phyloP scores from a whole-genome alignment of 768 basidiomycete species.

The Neoboletus subvelutipes region DNA sequence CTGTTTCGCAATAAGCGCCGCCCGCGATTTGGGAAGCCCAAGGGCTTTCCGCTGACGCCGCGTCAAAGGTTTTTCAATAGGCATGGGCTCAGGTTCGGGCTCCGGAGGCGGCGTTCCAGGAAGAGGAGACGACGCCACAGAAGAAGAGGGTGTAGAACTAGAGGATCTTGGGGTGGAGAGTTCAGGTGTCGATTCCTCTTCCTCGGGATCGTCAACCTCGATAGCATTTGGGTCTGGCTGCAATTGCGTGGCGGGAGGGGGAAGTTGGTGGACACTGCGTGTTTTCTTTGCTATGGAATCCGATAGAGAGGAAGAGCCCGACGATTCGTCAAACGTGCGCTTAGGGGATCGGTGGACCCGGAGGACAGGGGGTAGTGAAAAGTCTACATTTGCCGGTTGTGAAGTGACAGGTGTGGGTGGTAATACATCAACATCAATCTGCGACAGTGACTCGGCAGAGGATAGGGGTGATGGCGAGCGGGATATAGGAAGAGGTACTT shows the following conservation, averaged over 20 bases:
- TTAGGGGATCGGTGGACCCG: conserved; percentile 53
- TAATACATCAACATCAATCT: conserved; percentile 29
- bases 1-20: conserved; percentile 31
- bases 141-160: conserved; percentile 32
- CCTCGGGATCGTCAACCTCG: conserved; percentile 31
- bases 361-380: conserved; percentile 19
- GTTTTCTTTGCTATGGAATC: conserved; percentile 38
- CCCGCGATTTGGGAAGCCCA: conserved; percentile 58
- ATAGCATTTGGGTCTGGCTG: conserved; percentile 19
- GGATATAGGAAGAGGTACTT: conserved; percentile 40
- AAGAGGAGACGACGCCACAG: conserved; percentile 36
- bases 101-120: conserved; percentile 36
- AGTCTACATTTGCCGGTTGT: conserved; percentile 10
- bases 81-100: conserved; percentile 13
- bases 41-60: conserved; percentile 67
- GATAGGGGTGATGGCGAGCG: conserved; percentile 38
- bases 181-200: conserved; percentile 39
- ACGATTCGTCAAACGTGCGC: conserved; percentile 59
- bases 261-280: conserved; percentile 29
- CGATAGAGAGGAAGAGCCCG: conserved; percentile 40
- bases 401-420: conserved; percentile 28
- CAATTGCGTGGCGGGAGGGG: conserved; percentile 12
- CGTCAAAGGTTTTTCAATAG: conserved; percentile 47
- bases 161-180: conserved; percentile 41
- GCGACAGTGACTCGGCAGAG: conserved; percentile 21